Base-by-base conservation (phyloP, 768 basidiomycete species). In the Lactifluus piperatus region DNA sequence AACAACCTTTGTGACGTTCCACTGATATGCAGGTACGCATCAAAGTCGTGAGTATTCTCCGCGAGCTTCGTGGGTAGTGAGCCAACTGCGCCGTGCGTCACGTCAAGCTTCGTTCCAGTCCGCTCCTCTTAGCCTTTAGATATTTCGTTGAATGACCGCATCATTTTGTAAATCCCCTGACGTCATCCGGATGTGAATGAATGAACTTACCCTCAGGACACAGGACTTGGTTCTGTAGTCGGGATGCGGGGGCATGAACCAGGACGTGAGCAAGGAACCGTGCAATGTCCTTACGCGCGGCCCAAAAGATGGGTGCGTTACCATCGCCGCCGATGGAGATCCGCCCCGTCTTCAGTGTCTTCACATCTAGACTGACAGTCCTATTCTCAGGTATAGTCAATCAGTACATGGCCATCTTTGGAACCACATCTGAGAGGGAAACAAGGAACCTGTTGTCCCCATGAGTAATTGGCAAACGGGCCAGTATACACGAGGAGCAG, bases 181-280 rank as follows among this genome's bases (percentile, higher is more conserved):
- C 4, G 7, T 20, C 24, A 24, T 24, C n/a, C 18, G 13, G 26
- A 34, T 8, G 45, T 18, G 24, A 22, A n/a, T n/a, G n/a, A n/a
- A 52, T 5, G 39, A 9, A 29, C 57, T 24, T 56, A 1, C 62
- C 65, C 26, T 64, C 62, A 8, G 63, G 46, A 46, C 64, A 54
- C 10, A 65, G 37, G 36, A 30, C 45, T n/a, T 51, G 45, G 20
- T 56, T 50, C 18, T 63, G 44, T 20, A 66, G 32, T 18, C 65
- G 50, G 26, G 65, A 51, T 18, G 39, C 37, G 16, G 66, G 57
- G 27, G 53, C 50, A n/a, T 57, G 27, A 16, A 64, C 60, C 16
- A 65, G 54, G 16, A 63, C 63, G 49, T 67, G 45, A 9, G 47
- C 63, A 9, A 67, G 52, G 60, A 59, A 67, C 29, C 63, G 60